Conservation (phyloP, 2,329 filamentous ascomycete genomes). For the Sporothrix dimorphospora region DNA sequence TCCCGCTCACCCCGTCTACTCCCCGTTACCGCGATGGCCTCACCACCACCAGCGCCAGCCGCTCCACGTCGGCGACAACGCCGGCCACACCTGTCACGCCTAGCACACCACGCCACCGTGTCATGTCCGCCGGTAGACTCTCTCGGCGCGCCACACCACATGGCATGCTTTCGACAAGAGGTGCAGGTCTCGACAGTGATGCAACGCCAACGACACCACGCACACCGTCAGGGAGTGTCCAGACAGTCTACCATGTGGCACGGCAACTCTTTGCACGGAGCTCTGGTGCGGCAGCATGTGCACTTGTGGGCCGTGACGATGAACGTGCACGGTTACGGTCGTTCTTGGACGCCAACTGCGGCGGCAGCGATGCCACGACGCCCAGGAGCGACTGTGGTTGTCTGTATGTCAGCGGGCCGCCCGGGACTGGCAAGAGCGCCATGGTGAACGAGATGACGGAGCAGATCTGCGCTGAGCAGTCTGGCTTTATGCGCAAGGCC, state of each 20-base stretch:
- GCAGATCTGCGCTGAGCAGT: constrained; percentile 54
- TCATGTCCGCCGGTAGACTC: constrained; percentile 74
- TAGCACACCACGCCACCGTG: constrained; percentile 80
- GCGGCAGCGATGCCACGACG: constrained; percentile 20
- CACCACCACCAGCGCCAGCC: constrained; percentile 13
- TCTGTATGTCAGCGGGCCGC: constrained; percentile 92
- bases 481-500: constrained; percentile 63
- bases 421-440: constrained; percentile 95
- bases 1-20: constrained; percentile 69
- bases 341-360: constrained; percentile 61
- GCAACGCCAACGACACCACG: constrained; percentile 56
- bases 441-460: constrained; percentile 81
- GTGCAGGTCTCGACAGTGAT: neutral
- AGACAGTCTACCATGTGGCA: constrained; percentile 83
- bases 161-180: neutral
- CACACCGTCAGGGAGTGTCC: constrained; percentile 64
- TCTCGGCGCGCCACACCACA: constrained; percentile 79
- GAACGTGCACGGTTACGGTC: constrained; percentile 64
- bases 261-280: constrained; percentile 85
- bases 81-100: constrained; percentile 54
- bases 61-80: constrained; percentile 9
- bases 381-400: constrained; percentile 70
- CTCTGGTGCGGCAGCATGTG: constrained; percentile 70
- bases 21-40: constrained; percentile 80
- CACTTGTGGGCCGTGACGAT: constrained; percentile 76